Base-by-base conservation (phyloP, 2,329 filamentous ascomycete genomes). In the Alternaria panax region DNA sequence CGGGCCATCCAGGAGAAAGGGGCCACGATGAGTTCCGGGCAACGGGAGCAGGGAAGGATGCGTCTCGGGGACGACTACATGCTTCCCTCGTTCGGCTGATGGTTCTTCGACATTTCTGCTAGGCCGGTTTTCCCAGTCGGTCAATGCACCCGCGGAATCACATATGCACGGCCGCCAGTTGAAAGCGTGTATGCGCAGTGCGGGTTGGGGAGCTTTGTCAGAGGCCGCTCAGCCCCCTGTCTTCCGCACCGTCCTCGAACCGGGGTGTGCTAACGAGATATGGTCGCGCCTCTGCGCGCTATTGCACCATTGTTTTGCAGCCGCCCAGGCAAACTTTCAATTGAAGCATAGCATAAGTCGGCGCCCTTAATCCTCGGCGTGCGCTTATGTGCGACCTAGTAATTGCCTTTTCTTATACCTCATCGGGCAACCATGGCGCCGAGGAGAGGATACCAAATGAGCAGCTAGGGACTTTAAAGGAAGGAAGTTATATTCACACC, bases 31-130 rank as follows among this genome's bases (percentile, higher is more conserved):
- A 67, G 73, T 72, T 70, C 71, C 71, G 74, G 72, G 70, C 72
- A 65, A 74, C 74, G 73, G 75, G 72, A 75, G 67, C 69, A 72
- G 72, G 73, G 72, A 65, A 69, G 66, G 63, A 60, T 67, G 69
- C 67, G 64, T 63, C 61, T 73, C 68, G 71, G 72, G 66, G 68
- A 68, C 71, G 68, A 71, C 61, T 67, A 71, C 65, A 76, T 75
- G 72, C 71, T 72, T 68, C 69, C 69, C 65, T 73, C 69, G 76
- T 78, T 78, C 76, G 76, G 76, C 76, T 78, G 75, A 78, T 78
- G 56, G 75, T 78, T 78, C 76, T 75, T 71, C 48, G 72, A 66
- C 66, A 69, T 61, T 67, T 59, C 59, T 66, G 71, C 68, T 64
- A 67, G 66, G 67, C 66, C 65, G 59, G 61, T 61, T 62, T 47